Percentiles rank a stretch among this genome's conserved stretches.
phyloP scores from a whole-genome alignment of 257 asterid genomes.

The Solanum megistacrolobum region DNA sequence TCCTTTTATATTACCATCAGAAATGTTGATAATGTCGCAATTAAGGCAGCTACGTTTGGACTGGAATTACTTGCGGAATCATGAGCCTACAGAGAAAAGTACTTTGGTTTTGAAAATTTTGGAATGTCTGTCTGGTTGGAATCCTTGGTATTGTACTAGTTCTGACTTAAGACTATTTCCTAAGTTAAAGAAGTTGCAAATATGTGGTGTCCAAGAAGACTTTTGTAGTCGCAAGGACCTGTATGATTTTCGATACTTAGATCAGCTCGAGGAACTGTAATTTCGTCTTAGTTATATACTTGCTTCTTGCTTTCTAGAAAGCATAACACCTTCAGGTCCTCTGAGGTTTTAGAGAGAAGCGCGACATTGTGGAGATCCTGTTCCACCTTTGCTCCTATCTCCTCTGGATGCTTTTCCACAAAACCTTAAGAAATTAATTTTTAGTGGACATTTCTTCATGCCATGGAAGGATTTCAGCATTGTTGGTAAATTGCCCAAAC shows the following conservation, averaged over 20 bases:
- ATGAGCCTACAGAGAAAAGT: background rate
- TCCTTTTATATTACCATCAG: background rate
- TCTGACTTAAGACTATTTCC: slow-evolving; percentile 3
- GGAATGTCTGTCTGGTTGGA: background rate
- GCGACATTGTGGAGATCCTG: too few relatives aligned
- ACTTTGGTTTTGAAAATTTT: background rate
- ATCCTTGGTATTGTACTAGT: slow-evolving; percentile 2
- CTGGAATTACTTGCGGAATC: background rate
- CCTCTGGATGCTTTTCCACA: too few relatives aligned
- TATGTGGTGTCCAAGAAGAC: background rate
- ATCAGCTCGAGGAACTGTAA: slow-evolving; percentile 8
- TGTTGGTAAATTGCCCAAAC: too few relatives aligned
- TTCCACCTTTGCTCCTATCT: too few relatives aligned
- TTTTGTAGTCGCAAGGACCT: background rate
- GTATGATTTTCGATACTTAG: slow-evolving; percentile 4
- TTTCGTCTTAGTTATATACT: background rate
- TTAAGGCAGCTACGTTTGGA: slow-evolving; percentile 6
- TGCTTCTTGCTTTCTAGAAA: too few relatives aligned
- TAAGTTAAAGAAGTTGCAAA: slow-evolving; percentile 10
- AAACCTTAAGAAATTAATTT: too few relatives aligned
- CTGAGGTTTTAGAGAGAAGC: too few relatives aligned
- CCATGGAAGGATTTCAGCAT: too few relatives aligned
- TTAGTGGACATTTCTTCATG: too few relatives aligned
- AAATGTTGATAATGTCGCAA: slow-evolving; percentile 9
- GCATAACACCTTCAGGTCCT: too few relatives aligned